Conservation (phyloP, 352 stramenopile species). For the Pythium graminicola region DNA sequence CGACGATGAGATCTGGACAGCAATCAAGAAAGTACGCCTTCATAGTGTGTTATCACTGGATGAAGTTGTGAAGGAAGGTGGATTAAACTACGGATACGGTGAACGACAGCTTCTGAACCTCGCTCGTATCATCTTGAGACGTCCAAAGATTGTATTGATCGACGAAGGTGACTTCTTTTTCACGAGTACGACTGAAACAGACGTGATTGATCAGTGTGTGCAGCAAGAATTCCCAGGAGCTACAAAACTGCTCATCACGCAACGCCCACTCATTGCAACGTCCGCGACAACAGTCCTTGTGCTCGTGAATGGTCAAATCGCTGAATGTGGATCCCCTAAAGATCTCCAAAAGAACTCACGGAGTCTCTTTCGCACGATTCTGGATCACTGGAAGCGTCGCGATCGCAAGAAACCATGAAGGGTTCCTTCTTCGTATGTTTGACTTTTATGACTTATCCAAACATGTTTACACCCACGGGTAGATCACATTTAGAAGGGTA, state of each 20-base stretch:
- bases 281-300: slow-evolving; percentile 94
- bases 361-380: slow-evolving; percentile 48
- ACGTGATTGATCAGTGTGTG: slow-evolving; percentile 26
- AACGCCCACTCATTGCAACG: slow-evolving; percentile 96
- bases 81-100: slow-evolving; percentile 90
- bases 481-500: too few species aligned
- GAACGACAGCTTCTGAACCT: slow-evolving; percentile 93
- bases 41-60: slow-evolving; percentile 47
- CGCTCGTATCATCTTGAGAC: slow-evolving; percentile 81
- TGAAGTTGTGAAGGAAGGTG: slow-evolving; percentile 75
- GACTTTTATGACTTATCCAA: neutral
- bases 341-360: slow-evolving; percentile 70
- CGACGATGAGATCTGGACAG: slow-evolving; percentile 40
- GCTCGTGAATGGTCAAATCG: slow-evolving; percentile 89
- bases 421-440: neutral
- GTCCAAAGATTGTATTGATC: slow-evolving; percentile 46
- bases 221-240: slow-evolving; percentile 36
- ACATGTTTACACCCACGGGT: too few species aligned
- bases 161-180: slow-evolving; percentile 13
- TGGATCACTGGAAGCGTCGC: slow-evolving; percentile 44
- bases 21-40: slow-evolving; percentile 25
- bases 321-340: slow-evolving; percentile 78
- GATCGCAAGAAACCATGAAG: slow-evolving; percentile 15
- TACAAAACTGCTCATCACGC: slow-evolving; percentile 94
- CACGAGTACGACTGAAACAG: neutral